A percentile compares a stretch with the other conserved stretches of the same genome.
These are phyloP conservation scores for Scedosporium aurantiacum DNA, from an alignment of 2,329 filamentous ascomycete species.

Conservation along the genomic window DNA sequence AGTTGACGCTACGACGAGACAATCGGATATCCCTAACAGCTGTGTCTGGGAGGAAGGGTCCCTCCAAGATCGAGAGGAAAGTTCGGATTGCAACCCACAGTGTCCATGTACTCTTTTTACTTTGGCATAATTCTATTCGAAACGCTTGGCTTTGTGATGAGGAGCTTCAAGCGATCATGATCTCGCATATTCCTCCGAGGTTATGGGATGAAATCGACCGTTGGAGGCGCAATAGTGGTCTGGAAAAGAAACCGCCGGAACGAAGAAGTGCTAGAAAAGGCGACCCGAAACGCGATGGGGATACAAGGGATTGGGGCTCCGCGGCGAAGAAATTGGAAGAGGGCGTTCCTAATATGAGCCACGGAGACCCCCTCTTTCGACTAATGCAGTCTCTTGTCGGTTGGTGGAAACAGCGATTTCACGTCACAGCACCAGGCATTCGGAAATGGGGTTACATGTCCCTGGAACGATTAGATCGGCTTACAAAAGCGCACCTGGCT, in stretches of 20 bases:
- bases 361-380: constrained; percentile 68
- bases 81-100: constrained; percentile 73
- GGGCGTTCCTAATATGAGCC: constrained; percentile 64
- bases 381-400: constrained; percentile 65
- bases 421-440: constrained; percentile 63
- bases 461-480: constrained; percentile 60
- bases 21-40: constrained; percentile 50
- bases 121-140: constrained; percentile 81
- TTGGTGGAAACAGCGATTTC: constrained; percentile 84
- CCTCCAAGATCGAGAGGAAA: constrained; percentile 71
- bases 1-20: constrained; percentile 57
- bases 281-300: constrained; percentile 17
- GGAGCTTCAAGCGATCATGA: constrained; percentile 62
- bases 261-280: constrained; percentile 27
- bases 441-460: constrained; percentile 86
- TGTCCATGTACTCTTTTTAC: constrained; percentile 74
- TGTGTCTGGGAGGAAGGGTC: constrained; percentile 65
- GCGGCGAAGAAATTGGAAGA: constrained; percentile 59
- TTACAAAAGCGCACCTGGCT: constrained; percentile 58
- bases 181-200: constrained; percentile 58
- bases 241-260: constrained; percentile 26
- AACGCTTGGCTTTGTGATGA: constrained; percentile 77
- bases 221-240: constrained; percentile 59
- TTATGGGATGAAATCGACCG: constrained; percentile 63
- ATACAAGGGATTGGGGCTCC: constrained; percentile 56